Conservation (phyloP, 2,329 filamentous ascomycete species). For the Pseudocercospora musae region DNA sequence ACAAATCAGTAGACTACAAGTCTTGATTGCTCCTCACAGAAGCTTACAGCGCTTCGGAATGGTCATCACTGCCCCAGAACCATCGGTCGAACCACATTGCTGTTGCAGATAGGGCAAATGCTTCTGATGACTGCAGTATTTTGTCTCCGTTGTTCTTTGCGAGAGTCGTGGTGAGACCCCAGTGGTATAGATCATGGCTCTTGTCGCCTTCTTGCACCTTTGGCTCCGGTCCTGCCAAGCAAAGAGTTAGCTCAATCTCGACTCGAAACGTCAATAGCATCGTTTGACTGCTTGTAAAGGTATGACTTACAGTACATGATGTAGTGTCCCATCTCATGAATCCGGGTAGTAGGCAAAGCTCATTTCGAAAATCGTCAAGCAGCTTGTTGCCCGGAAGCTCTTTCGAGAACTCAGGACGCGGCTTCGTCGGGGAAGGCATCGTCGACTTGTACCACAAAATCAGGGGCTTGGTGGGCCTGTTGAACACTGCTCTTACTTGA, state of each 20-base stretch:
- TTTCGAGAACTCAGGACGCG: not conserved
- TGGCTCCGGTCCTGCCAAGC: not conserved
- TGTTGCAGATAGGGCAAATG: slow-evolving; percentile 1
- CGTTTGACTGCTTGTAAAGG: not conserved
- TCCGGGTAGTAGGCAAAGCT: not conserved
- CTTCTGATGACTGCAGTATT: not conserved
- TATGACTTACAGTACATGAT: not conserved
- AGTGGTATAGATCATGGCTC: not conserved
- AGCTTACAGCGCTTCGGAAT: not conserved
- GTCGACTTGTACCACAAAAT: not conserved
- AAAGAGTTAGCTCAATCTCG: not conserved
- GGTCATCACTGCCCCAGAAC: not conserved
- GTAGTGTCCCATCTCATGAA: slow-evolving; percentile 1
- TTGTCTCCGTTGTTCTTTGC: not conserved
- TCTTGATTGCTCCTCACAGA: not conserved
- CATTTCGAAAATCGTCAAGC: not conserved
- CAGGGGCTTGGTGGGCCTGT: not conserved
- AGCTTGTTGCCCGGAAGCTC: too few relatives aligned
- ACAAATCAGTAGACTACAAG: too few relatives aligned
- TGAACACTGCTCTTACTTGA: not conserved
- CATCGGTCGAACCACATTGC: slow-evolving; percentile 5
- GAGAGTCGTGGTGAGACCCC: not conserved
- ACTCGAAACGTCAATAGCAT: not conserved
- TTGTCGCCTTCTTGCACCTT: not conserved
- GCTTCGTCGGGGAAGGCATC: not conserved